Conservation (phyloP, 768 basidiomycete genomes). For the Mycena vulgaris region DNA sequence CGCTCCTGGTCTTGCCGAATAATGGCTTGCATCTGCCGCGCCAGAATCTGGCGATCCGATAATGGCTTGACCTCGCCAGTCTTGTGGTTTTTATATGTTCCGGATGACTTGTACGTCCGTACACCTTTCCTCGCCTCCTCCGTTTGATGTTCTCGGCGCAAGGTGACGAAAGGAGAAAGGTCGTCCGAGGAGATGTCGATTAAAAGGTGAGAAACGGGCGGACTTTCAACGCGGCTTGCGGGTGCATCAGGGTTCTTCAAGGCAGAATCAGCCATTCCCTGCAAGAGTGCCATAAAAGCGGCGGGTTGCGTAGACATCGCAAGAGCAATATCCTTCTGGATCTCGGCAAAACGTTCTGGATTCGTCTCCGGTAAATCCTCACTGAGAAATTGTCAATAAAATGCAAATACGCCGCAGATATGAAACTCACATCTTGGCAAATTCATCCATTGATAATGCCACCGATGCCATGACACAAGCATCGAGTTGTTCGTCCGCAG, state of each 20-base stretch:
- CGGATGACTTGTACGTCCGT: not conserved
- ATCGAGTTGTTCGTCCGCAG: slow-evolving; percentile 4
- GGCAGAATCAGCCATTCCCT: too few species aligned
- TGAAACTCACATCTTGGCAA: slow-evolving; percentile 3
- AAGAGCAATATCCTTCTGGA: not conserved
- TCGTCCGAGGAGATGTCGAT: too few species aligned
- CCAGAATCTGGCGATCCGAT: not conserved
- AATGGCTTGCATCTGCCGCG: not conserved
- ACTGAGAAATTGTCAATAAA: not conserved
- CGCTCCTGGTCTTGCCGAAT: not conserved
- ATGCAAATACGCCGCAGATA: too few species aligned
- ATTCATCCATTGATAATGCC: slow-evolving; percentile 15
- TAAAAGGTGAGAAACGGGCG: too few species aligned
- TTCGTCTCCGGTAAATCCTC: not conserved
- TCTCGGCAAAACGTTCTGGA: slow-evolving; percentile 12
- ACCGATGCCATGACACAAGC: slow-evolving; percentile 21
- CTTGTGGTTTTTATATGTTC: not conserved
- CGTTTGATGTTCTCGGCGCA: not conserved
- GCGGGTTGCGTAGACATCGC: too few species aligned
- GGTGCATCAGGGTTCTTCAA: too few species aligned
- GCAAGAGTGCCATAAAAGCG: too few species aligned
- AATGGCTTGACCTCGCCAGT: not conserved
- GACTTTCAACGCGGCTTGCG: too few species aligned
- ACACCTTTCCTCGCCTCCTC: not conserved
- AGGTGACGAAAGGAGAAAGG: too few species aligned